A percentile compares a stretch with the other conserved stretches of the same genome.
These are phyloP conservation scores for Populus tomentosa DNA, from an alignment of 441 rosid species.

Conservation along the genomic window DNA sequence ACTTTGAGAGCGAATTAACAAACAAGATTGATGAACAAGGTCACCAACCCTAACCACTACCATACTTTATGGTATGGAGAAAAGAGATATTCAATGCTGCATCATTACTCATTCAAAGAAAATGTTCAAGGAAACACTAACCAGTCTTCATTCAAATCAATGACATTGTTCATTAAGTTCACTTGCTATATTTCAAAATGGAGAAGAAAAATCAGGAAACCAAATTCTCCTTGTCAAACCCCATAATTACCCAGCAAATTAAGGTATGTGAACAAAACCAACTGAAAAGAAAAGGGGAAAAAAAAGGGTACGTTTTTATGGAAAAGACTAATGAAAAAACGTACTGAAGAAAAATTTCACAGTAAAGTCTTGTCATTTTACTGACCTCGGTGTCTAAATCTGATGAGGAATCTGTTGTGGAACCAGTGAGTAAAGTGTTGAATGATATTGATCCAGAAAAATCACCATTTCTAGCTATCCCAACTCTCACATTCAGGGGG, in stretches of 20 bases:
- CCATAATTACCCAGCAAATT: background rate
- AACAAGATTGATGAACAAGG: too few species aligned
- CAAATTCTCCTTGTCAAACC: background rate
- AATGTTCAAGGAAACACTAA: background rate
- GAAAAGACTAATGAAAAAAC: background rate
- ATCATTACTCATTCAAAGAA: background rate
- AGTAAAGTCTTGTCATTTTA: background rate
- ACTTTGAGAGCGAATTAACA: background rate
- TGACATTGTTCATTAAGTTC: background rate
- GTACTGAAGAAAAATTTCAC: background rate
- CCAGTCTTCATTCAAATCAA: background rate
- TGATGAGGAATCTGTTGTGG: slow-evolving; percentile 46
- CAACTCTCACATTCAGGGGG: slow-evolving; percentile 47
- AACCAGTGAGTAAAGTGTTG: slow-evolving; percentile 42
- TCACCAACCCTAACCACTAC: too few species aligned
- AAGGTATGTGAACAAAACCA: slow-evolving; percentile 2
- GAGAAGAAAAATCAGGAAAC: background rate
- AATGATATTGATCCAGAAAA: slow-evolving; percentile 43
- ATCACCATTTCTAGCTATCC: slow-evolving; percentile 29
- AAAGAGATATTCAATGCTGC: background rate
- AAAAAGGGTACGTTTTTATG: background rate
- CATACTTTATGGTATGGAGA: background rate
- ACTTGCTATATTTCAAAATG: background rate
- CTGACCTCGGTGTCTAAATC: slow-evolving; percentile 60
- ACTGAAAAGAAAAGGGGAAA: background rate